Evolutionary conservation across 495 filamentous ascomycete species (phyloP), one percentile per base, ranked within the genome.

Genomic region (Zalerion maritima): DNA sequence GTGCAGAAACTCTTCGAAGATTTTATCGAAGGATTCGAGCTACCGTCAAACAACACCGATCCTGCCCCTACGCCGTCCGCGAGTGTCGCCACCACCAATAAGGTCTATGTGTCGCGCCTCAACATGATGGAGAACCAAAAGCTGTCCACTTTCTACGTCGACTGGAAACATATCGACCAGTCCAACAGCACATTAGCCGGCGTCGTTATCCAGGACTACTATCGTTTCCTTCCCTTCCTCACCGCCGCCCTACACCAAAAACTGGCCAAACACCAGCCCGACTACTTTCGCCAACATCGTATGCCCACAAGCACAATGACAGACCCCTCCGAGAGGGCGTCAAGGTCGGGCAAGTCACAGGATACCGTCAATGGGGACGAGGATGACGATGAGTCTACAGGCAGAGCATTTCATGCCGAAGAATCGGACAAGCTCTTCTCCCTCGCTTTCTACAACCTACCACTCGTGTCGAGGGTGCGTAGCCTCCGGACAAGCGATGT

Each of bases 31-130:
- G 26, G 15, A 23, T 21, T 23, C 11, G 14, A 15, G 40, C 38
- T 54, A 30, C 45, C 38, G 31, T 20, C 29, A 18, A 14, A 2
- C 17, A 33, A 23, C 37, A 85, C 78, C 31, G 79, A 89, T 14
- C 75, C 78, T 3, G 60, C 64, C 3, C 63, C 73, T 8, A 74
- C 78, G 7, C 81, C 79, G 1, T 67, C 73, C 0, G 86, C 84
- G 14, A 81, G 75, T 43, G 73, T 73, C 17, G 52, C 71, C 13
- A 75, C 74, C 14, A 89, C 78, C 13, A 79, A 92, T 50, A 89
- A 83, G 49, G 94, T 94, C 62, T 99, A 99, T 54, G 69, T 99
- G 41, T 83, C 83, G 11, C 91, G 94, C 49, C 89, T 99, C 33
- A 79, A 92, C 43, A 83, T 81, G 32, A 74, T 99, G 67, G 64